Evolutionary conservation across 2,329 filamentous ascomycete species (phyloP), one percentile per base, ranked within the genome.

Genomic region (Fusarium dlaminii): DNA sequence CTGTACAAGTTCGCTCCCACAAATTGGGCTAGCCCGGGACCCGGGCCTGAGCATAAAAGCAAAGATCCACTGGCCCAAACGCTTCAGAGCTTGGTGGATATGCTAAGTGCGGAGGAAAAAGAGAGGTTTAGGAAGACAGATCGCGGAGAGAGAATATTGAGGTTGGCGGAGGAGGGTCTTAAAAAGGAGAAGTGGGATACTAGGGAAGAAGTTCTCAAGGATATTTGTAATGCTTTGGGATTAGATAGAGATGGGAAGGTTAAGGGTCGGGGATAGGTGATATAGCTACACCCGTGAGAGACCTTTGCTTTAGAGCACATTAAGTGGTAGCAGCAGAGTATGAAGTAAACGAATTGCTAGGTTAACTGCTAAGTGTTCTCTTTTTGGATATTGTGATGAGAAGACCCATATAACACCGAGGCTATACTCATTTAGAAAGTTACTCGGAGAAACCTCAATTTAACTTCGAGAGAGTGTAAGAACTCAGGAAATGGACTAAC

Each of bases 361-460:
- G 29, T 49, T n/a, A 30, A 49, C 10, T 30, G 14, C 3, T 0
- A 0, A 0, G 3, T 12, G 46, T n/a, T 49, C 20, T 5, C 20
- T 49, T 30, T 30, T 13, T 3, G 1, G 45, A 30, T 30, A 5
- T 48, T 30, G 20, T 17, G 7, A 13, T n/a, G 45, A 48, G 45
- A 30, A 48, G 45, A n/a, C 45, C 45, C 45, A 48, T 1, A 48
- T 3, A 12, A 3, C 0, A 0, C 4, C 6, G 7, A 8, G 0
- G 1, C 27, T n/a, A 48, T 48, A 30, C 45, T 17, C 0, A 1
- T 22, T 11, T 48, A 2, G 4, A 27, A 8, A 48, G 27, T 30
- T 29, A 17, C 1, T 0, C 1, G 0, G 45, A 48, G 45, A 48
- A 0, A 17, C 9, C 4, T 17, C 45, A 0, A 8, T 30, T 22